A percentile compares a stretch with the other conserved stretches of the same genome.
These are phyloP conservation scores for Drechslera avenae DNA, from an alignment of 2,329 filamentous ascomycete species.

Conservation along the genomic window DNA sequence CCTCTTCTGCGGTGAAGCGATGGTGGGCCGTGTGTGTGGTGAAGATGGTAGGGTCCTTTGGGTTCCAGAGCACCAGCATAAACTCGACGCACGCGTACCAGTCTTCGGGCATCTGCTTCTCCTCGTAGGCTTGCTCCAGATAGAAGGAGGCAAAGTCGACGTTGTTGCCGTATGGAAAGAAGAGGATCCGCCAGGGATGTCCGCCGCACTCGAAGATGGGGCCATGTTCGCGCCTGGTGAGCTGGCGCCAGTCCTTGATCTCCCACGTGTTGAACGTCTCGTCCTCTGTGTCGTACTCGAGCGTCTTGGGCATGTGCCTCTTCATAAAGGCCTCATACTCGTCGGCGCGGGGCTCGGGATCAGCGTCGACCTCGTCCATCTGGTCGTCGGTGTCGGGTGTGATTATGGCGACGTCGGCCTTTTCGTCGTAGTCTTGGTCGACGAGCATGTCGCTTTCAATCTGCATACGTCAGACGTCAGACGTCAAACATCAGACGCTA, in stretches of 20 bases:
- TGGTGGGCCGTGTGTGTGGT: slow-evolving; percentile 81
- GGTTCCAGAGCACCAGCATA: slow-evolving; percentile 90
- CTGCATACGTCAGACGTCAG: slow-evolving; percentile 44
- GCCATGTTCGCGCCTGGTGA: slow-evolving; percentile 82
- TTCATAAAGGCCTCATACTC: slow-evolving; percentile 84
- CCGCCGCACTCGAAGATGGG: slow-evolving; percentile 86
- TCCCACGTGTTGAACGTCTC: slow-evolving; percentile 84
- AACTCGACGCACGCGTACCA: slow-evolving; percentile 99
- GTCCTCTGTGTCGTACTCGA: slow-evolving; percentile 79
- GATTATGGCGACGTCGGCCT: slow-evolving; percentile 66
- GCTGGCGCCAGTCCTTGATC: slow-evolving; percentile 78
- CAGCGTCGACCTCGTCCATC: slow-evolving; percentile 60
- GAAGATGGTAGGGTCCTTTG: slow-evolving; percentile 85
- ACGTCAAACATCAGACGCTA: slow-evolving; percentile 6
- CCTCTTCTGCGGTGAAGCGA: slow-evolving; percentile 93
- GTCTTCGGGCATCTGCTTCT: slow-evolving; percentile 76
- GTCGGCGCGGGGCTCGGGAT: slow-evolving; percentile 61
- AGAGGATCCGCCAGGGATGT: slow-evolving; percentile 90
- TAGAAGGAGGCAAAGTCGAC: slow-evolving; percentile 94
- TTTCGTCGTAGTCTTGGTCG: slow-evolving; percentile 66
- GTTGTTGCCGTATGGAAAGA: slow-evolving; percentile 95
- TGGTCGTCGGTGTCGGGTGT: slow-evolving; percentile 64
- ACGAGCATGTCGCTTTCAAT: slow-evolving; percentile 68
- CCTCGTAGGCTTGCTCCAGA: slow-evolving; percentile 89
- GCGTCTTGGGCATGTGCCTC: slow-evolving; percentile 73